Conservation (phyloP, 805 yeast species). For the Candida insectalens region DNA sequence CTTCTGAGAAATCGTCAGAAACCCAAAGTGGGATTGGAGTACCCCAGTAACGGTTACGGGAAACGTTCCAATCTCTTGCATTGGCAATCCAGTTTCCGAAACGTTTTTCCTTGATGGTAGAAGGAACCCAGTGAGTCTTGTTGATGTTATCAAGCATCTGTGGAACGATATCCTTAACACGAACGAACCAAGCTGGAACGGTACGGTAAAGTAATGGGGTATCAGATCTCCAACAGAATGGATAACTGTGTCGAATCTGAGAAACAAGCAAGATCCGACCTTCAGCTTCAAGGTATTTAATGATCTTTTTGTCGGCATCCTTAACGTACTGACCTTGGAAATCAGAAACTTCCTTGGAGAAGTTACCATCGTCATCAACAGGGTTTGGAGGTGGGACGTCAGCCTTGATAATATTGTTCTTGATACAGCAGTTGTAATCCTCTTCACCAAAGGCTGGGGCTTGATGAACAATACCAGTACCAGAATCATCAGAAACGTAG, state of each 20-base stretch:
- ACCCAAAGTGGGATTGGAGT: conserved; percentile 99
- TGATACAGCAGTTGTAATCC: conserved; percentile 80
- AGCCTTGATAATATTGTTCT: conserved; percentile 64
- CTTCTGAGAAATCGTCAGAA: conserved; percentile 84
- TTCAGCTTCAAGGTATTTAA: conserved; percentile 67
- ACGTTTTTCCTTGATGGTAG: conserved; percentile 82
- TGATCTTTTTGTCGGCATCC: conserved; percentile 89
- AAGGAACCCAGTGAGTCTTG: conserved; percentile 92
- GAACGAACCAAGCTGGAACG: conserved; percentile 98
- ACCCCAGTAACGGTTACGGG: conserved; percentile 99
- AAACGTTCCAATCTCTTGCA: conserved; percentile 98
- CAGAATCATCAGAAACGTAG: conserved; percentile 87
- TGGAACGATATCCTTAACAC: conserved; percentile 80
- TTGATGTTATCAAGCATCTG: conserved; percentile 81
- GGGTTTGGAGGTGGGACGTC: conserved; percentile 80
- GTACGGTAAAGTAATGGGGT: conserved; percentile 94
- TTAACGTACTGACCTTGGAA: conserved; percentile 83
- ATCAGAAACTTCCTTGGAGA: conserved; percentile 65
- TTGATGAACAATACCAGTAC: conserved; percentile 99
- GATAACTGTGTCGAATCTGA: conserved; percentile 92
- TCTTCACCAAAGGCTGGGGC: conserved; percentile 99
- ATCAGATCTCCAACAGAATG: conserved; percentile 99
- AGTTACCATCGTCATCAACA: conserved; percentile 85
- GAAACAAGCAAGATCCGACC: conserved; percentile 69
- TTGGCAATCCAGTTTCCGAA: conserved; percentile 97